Evolutionary conservation across 257 asterid genomes (phyloP).

Genomic region (Nicotiana tomentosiformis): DNA sequence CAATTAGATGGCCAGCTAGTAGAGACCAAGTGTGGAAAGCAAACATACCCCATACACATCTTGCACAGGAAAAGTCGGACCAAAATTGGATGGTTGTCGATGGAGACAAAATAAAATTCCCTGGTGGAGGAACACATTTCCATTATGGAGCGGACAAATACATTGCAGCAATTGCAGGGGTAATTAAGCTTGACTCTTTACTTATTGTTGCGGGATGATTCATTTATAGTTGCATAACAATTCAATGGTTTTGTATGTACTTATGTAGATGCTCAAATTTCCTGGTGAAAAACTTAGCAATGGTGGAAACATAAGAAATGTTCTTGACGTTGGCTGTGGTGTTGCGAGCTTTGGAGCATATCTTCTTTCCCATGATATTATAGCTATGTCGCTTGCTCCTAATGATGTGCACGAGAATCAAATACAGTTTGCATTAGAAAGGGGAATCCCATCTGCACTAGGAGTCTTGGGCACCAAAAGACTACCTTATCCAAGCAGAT

Average conservation of each 20-base stretch:
- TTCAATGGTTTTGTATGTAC: background rate
- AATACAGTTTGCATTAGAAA: slow-evolving; percentile 91
- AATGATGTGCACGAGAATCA: slow-evolving; percentile 96
- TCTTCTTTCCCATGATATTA: slow-evolving; percentile 66
- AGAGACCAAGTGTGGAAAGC: slow-evolving; percentile 95
- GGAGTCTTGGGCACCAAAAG: slow-evolving; percentile 92
- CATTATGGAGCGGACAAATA: slow-evolving; percentile 84
- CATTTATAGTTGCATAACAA: background rate
- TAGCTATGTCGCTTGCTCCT: slow-evolving; percentile 94
- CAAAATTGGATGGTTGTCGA: slow-evolving; percentile 96
- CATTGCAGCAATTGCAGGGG: slow-evolving; percentile 85
- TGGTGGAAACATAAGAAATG: slow-evolving; percentile 70
- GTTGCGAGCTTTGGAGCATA: slow-evolving; percentile 98
- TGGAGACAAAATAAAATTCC: slow-evolving; percentile 82
- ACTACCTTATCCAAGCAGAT: slow-evolving; percentile 88
- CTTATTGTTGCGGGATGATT: background rate
- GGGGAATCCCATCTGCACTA: slow-evolving; percentile 81
- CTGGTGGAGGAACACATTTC: slow-evolving; percentile 98
- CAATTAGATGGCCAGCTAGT: slow-evolving; percentile 89
- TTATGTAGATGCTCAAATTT: slow-evolving; percentile 78
- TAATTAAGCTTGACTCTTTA: slow-evolving; percentile 7
- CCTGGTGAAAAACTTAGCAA: slow-evolving; percentile 65
- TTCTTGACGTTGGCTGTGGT: slow-evolving; percentile 97
- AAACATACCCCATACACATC: slow-evolving; percentile 92
- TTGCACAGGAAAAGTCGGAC: slow-evolving; percentile 84